A percentile compares a stretch with the other conserved stretches of the same genome.
Conservation (phyloP, 305 asterid genomes). For the Ajuga reptans region DNA sequence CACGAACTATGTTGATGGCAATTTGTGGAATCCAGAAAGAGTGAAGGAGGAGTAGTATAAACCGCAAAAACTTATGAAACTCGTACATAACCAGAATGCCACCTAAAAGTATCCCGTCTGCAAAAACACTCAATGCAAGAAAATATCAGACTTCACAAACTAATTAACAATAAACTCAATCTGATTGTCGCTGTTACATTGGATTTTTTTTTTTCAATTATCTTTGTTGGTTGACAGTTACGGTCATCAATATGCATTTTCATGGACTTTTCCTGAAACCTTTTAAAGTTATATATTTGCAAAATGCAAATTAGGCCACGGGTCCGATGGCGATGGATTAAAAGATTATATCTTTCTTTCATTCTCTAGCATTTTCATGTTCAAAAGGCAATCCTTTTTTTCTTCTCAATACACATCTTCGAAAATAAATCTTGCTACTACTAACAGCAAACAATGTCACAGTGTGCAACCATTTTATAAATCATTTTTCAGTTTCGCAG, state of each 20-base stretch:
- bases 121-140: constrained; percentile 23
- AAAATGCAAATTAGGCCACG: neutral
- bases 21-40: constrained; percentile 97
- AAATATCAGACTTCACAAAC: constrained; percentile 2
- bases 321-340: neutral
- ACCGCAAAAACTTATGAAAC: constrained; percentile 65
- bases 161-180: neutral
- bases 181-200: neutral
- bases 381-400: neutral
- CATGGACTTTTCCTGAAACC: too few species aligned
- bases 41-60: constrained; percentile 73
- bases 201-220: too few species aligned
- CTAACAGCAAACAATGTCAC: neutral
- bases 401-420: neutral
- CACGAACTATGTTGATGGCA: constrained; percentile 64
- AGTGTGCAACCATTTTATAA: neutral
- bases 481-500: neutral
- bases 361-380: neutral
- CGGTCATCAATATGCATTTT: too few species aligned
- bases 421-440: neutral
- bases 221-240: too few species aligned
- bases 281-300: too few species aligned
- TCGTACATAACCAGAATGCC: constrained; percentile 87
- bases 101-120: constrained; percentile 93
- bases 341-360: neutral